Evolutionary conservation across 2,329 filamentous ascomycete genomes (phyloP).

Genomic region (Graphium sp.): DNA sequence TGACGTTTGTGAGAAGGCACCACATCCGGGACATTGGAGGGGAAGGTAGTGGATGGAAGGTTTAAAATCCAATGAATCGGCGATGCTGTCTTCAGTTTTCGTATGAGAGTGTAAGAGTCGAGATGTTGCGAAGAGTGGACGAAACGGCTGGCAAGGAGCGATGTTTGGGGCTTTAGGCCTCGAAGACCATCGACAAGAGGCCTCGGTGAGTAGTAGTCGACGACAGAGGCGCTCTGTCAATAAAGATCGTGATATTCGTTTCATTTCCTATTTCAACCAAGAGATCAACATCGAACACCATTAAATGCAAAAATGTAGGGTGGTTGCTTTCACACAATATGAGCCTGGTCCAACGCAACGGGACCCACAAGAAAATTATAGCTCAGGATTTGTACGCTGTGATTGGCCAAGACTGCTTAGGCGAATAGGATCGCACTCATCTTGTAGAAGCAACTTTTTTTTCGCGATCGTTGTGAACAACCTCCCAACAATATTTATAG

Average conservation of each 20-base stretch:
- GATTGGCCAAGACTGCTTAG: too few species aligned
- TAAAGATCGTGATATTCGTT: too few species aligned
- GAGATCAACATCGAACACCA: too few species aligned
- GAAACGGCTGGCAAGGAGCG: too few species aligned
- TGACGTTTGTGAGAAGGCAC: constrained; percentile 42
- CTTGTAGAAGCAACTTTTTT: background rate
- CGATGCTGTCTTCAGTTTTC: background rate
- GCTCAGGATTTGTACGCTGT: too few species aligned
- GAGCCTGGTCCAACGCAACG: too few species aligned
- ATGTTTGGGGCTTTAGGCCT: background rate
- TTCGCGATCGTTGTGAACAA: background rate
- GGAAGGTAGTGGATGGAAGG: constrained; percentile 21
- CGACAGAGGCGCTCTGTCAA: background rate
- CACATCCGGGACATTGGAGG: constrained; percentile 44
- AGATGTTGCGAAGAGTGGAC: background rate
- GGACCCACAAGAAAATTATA: too few species aligned
- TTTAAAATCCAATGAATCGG: background rate
- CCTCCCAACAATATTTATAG: background rate
- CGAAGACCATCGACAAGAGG: background rate
- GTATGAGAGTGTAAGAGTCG: constrained; percentile 1
- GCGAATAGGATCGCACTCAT: background rate
- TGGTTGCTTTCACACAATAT: too few species aligned
- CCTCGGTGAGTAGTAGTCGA: background rate
- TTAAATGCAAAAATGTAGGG: too few species aligned
- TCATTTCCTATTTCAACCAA: too few species aligned